Conservation (phyloP, 768 basidiomycete species). For the Lentinula edodes region DNA sequence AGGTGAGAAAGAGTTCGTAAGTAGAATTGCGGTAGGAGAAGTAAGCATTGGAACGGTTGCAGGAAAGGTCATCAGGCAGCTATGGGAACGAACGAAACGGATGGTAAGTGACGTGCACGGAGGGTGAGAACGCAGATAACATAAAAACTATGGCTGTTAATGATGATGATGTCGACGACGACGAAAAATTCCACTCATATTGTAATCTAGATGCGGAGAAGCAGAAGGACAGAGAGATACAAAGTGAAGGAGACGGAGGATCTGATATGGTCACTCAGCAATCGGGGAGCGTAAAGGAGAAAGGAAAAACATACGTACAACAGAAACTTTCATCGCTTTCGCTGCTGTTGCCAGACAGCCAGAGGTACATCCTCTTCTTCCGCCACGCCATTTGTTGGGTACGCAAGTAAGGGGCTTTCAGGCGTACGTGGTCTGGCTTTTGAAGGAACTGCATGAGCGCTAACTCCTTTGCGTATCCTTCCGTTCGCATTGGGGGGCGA, state of each 20-base stretch:
- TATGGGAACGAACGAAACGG: not conserved
- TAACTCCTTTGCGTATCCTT: constrained; percentile 61
- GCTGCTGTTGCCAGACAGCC: constrained; percentile 75
- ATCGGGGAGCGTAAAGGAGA: constrained; percentile 2
- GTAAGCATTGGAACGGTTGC: not conserved
- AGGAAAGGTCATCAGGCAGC: not conserved
- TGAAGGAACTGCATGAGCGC: constrained; percentile 53
- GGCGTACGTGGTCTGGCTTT: constrained; percentile 35
- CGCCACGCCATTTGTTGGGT: constrained; percentile 20
- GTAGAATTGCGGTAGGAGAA: not conserved
- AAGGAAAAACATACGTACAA: constrained; percentile 5
- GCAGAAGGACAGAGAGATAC: constrained; percentile 6
- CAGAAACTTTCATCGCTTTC: constrained; percentile 38
- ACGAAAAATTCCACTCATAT: constrained; percentile 14
- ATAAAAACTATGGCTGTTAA: not conserved
- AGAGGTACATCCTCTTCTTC: constrained; percentile 82
- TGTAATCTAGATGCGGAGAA: constrained; percentile 17
- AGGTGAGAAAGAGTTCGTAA: not conserved
- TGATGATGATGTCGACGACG: not conserved
- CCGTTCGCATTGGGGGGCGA: constrained; percentile 17
- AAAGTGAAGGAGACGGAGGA: not conserved
- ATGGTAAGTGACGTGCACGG: not conserved
- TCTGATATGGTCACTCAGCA: no score
- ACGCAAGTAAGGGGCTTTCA: constrained; percentile 24
- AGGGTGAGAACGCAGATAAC: not conserved